Percentiles rank a stretch among this genome's conserved stretches.
These are phyloP conservation scores for Pseudogymnoascus sp. DNA, from an alignment of 2,329 filamentous ascomycete genomes.

Conservation along the genomic window DNA sequence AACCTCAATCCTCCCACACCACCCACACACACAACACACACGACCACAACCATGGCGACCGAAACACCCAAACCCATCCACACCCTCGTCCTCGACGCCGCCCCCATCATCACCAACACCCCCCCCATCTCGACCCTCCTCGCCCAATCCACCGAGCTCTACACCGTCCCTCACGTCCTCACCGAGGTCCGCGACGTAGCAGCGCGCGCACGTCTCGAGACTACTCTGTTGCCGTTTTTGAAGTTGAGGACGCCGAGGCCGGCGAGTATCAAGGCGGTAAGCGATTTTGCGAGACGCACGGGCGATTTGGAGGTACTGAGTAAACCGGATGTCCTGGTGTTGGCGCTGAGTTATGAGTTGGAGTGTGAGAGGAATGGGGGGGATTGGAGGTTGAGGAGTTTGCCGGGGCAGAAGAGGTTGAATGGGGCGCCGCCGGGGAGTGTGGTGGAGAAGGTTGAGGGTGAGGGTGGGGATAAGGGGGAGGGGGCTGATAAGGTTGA, in stretches of 20 bases:
- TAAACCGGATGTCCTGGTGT: conserved; percentile 76
- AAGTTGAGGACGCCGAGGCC: conserved; percentile 65
- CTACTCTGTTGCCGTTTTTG: conserved; percentile 75
- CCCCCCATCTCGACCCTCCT: conserved; percentile 76
- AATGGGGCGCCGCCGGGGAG: conserved; percentile 51
- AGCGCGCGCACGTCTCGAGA: conserved; percentile 73
- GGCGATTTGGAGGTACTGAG: conserved; percentile 85
- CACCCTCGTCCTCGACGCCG: conserved; percentile 80
- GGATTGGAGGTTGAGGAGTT: conserved; percentile 72
- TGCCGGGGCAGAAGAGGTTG: conserved; percentile 68
- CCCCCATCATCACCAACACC: conserved; percentile 88
- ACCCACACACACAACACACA: neutral
- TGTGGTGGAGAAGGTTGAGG: conserved; percentile 21
- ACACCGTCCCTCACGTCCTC: conserved; percentile 79
- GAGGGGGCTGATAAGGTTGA: conserved; percentile 8
- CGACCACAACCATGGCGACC: conserved; percentile 21
- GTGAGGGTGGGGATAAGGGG: conserved; percentile 14
- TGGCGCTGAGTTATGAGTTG: conserved; percentile 89
- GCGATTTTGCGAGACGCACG: conserved; percentile 78
- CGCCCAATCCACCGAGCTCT: conserved; percentile 63
- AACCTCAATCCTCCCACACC: neutral
- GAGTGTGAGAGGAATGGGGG: conserved; percentile 87
- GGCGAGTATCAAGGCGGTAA: conserved; percentile 69
- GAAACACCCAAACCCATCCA: conserved; percentile 57
- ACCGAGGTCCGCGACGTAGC: conserved; percentile 79